Evolutionary conservation across 1,284 basidiomycete species (phyloP).

Genomic region (Trametes versicolor): DNA sequence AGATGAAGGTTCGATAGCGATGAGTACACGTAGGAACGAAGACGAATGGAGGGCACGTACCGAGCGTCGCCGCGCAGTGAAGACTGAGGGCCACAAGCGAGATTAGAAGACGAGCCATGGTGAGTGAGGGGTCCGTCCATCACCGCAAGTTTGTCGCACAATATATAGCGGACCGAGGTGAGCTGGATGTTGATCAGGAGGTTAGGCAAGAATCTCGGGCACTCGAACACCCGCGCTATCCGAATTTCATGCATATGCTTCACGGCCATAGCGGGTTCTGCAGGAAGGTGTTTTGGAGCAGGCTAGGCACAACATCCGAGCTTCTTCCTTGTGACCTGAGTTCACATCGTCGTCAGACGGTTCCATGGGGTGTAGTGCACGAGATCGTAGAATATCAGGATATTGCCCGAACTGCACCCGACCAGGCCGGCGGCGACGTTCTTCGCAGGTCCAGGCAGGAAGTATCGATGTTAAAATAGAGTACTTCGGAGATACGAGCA

Average conservation of each 20-base stretch:
- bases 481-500: no score
- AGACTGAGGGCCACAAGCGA: neutral
- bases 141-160: neutral
- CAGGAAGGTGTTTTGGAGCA: neutral
- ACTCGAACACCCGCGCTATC: neutral
- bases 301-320: neutral
- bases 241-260: constrained; percentile 6
- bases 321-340: neutral
- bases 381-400: neutral
- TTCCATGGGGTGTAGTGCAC: neutral
- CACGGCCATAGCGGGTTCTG: neutral
- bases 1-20: neutral
- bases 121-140: neutral
- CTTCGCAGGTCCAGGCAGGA: neutral
- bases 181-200: neutral
- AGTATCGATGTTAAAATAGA: no score
- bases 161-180: neutral
- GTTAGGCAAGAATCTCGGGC: constrained; percentile 6
- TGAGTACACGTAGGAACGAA: neutral
- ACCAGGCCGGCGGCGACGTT: neutral
- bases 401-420: neutral
- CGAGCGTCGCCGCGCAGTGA: constrained; percentile 1
- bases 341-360: neutral
- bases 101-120: constrained; percentile 2
- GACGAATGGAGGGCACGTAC: neutral